A percentile compares a stretch with the other conserved stretches of the same genome.
Conservation (phyloP, 2,329 filamentous ascomycete genomes). For the Mariannaea sp. region DNA sequence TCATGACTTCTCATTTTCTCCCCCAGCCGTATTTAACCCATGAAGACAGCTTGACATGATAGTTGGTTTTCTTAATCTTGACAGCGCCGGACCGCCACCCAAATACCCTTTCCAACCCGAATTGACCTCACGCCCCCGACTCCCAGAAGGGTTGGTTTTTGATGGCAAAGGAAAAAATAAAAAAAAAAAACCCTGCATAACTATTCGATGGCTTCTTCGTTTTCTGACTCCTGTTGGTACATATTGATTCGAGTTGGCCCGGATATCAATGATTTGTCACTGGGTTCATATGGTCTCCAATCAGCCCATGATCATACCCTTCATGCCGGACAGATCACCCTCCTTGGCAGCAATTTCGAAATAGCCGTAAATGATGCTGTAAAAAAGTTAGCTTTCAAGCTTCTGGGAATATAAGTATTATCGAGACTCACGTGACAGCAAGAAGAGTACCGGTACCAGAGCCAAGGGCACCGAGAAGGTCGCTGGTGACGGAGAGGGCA, state of each 20-base stretch:
- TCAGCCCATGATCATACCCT: conserved; percentile 74
- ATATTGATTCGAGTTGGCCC: conserved; percentile 27
- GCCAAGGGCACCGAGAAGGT: conserved; percentile 93
- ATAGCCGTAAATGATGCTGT: conserved; percentile 97
- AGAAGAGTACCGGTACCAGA: conserved; percentile 97
- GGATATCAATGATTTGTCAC: conserved; percentile 25
- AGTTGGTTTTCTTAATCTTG: conserved; percentile 29
- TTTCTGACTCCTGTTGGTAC: conserved; percentile 37
- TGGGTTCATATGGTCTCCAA: conserved; percentile 22
- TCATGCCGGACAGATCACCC: conserved; percentile 86
- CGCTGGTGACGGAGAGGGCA: conserved; percentile 91
- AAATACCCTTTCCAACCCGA: conserved; percentile 31
- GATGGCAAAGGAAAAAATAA: conserved; percentile 31
- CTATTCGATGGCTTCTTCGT: conserved; percentile 37
- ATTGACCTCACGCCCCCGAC: conserved; percentile 33
- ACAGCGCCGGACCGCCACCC: conserved; percentile 32
- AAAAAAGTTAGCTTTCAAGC: not conserved
- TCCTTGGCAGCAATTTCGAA: conserved; percentile 99
- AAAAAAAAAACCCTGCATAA: conserved; percentile 35
- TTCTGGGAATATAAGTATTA: conserved; percentile 26
- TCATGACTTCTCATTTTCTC: conserved; percentile 19
- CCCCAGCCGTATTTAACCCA: conserved; percentile 20
- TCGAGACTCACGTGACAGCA: conserved; percentile 88
- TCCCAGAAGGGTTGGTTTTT: conserved; percentile 29
- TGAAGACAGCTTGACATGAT: conserved; percentile 30